Percentiles rank a stretch among this genome's conserved stretches.
These are phyloP conservation scores for Amanita muscaria DNA, from an alignment of 768 basidiomycete genomes.

Conservation along the genomic window DNA sequence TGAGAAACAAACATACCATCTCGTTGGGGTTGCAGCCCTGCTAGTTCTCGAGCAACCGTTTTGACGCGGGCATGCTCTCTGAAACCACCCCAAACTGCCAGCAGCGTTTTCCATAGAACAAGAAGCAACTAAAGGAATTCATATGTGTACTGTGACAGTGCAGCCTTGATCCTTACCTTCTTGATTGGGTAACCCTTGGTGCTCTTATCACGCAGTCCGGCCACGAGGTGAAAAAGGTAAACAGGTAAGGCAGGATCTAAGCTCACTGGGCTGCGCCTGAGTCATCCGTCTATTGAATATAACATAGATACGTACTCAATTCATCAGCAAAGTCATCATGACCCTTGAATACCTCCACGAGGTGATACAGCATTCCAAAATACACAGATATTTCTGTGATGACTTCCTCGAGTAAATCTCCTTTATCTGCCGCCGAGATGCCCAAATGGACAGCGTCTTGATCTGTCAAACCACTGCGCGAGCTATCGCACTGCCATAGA, in stretches of 20 bases:
- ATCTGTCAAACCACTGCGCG: conserved; percentile 61
- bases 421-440: conserved; percentile 60
- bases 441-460: conserved; percentile 64
- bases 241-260: conserved; percentile 91
- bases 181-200: conserved; percentile 96
- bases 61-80: conserved; percentile 80
- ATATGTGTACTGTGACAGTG: not conserved
- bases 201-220: conserved; percentile 84
- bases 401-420: conserved; percentile 81
- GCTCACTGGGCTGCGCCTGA: conserved; percentile 55
- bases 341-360: conserved; percentile 88
- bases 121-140: conserved; percentile 60
- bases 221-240: conserved; percentile 86
- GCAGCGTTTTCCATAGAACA: conserved; percentile 87
- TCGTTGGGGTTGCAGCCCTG: conserved; percentile 59
- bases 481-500: conserved; percentile 2
- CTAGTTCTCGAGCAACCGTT: conserved; percentile 75
- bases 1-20: conserved; percentile 21
- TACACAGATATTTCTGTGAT: conserved; percentile 90
- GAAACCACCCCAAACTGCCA: conserved; percentile 90
- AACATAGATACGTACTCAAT: conserved; percentile 58
- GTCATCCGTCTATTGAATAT: not conserved
- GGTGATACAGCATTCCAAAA: conserved; percentile 89
- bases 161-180: conserved; percentile 46
- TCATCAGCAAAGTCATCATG: conserved; percentile 96